Conservation (phyloP, 2,329 filamentous ascomycete genomes). For the Botrytis fabae region DNA sequence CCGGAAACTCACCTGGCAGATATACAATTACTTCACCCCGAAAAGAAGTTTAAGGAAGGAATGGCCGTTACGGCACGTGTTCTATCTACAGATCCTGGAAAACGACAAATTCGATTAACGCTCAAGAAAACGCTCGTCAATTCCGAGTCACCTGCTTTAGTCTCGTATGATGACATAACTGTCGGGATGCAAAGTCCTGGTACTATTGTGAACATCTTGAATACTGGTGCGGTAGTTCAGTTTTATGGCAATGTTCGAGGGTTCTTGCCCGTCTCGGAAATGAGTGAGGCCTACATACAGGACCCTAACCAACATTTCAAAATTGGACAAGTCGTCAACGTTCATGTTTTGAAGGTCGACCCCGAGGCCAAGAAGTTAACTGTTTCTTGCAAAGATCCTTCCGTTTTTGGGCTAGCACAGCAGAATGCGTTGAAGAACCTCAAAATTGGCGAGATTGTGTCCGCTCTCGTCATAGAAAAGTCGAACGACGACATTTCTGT, state of each 20-base stretch:
- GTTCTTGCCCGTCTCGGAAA: slow-evolving; percentile 90
- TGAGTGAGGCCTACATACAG: slow-evolving; percentile 95
- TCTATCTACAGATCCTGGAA: slow-evolving; percentile 73
- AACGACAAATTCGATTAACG: slow-evolving; percentile 80
- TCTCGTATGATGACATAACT: slow-evolving; percentile 70
- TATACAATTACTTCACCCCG: slow-evolving; percentile 82
- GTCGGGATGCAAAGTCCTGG: slow-evolving; percentile 79
- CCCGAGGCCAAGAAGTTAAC: slow-evolving; percentile 69
- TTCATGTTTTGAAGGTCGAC: slow-evolving; percentile 82
- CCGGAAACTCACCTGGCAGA: slow-evolving; percentile 88
- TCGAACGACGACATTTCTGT: slow-evolving; percentile 74
- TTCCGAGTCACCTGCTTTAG: slow-evolving; percentile 78
- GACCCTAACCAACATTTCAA: slow-evolving; percentile 89
- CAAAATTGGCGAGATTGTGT: slow-evolving; percentile 70
- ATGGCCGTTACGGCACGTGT: slow-evolving; percentile 83
- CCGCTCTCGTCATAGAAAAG: slow-evolving; percentile 79
- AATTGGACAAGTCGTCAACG: slow-evolving; percentile 84
- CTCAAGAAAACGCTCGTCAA: slow-evolving; percentile 94
- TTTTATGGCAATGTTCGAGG: slow-evolving; percentile 84
- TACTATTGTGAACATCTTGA: slow-evolving; percentile 79
- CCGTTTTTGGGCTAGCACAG: slow-evolving; percentile 71
- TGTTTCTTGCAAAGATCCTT: slow-evolving; percentile 90
- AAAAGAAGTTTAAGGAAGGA: slow-evolving; percentile 92
- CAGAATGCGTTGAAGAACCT: slow-evolving; percentile 76
- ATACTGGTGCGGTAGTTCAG: slow-evolving; percentile 81